phyloP scores from a whole-genome alignment of 139 green algal genomes.

The Mychonastes homosphaera region DNA sequence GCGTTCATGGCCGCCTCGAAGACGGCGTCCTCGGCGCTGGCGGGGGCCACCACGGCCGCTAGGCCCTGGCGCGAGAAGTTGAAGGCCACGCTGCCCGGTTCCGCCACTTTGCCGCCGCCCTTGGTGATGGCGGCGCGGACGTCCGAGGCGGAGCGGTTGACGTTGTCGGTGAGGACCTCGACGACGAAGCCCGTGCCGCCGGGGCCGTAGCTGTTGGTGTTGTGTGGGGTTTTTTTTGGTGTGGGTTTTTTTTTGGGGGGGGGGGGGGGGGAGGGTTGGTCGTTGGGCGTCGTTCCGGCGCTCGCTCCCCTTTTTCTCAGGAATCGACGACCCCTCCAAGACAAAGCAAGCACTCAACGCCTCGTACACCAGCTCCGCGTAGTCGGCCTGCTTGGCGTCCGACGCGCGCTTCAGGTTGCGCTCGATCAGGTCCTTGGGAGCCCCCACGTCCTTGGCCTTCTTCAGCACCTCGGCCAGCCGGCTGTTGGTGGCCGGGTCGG shows the following conservation, averaged over 20 bases:
- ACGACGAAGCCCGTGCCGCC: constrained; percentile 79
- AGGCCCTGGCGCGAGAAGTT: constrained; percentile 66
- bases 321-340: not conserved
- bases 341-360: constrained; percentile 8
- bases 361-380: constrained; percentile 64
- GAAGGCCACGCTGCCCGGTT: constrained; percentile 79
- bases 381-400: constrained; percentile 71
- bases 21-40: constrained; percentile 38
- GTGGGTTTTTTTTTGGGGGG: too few relatives aligned
- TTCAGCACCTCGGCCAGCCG: constrained; percentile 47
- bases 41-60: constrained; percentile 18
- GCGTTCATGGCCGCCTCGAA: constrained; percentile 72
- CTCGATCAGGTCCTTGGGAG: constrained; percentile 82
- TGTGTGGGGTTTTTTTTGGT: too few relatives aligned
- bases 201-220: constrained; percentile 40
- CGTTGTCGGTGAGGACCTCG: constrained; percentile 86
- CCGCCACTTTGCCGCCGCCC: constrained; percentile 70
- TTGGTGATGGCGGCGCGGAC: constrained; percentile 68
- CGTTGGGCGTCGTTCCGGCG: too few relatives aligned
- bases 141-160: constrained; percentile 59
- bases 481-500: constrained; percentile 60
- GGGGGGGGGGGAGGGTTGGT: too few relatives aligned
- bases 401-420: constrained; percentile 79
- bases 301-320: too few relatives aligned
- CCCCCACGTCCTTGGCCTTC: constrained; percentile 53